A percentile compares a stretch with the other conserved stretches of the same genome.
Evolutionary conservation across 768 basidiomycete genomes (phyloP).

Genomic region (Phylloporus rhodoxanthus): DNA sequence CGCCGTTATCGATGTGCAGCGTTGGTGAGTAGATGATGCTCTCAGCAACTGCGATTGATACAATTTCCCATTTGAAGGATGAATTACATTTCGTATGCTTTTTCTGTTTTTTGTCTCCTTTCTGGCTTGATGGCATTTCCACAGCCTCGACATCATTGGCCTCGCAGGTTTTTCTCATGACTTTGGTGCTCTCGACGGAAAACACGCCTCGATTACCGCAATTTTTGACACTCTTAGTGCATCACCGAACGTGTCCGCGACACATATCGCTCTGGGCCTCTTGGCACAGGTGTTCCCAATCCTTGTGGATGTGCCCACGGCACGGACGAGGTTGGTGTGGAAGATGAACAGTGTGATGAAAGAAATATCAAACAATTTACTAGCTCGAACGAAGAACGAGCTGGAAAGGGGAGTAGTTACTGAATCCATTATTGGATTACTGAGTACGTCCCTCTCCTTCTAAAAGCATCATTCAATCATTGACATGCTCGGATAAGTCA

Average conservation of each 20-base stretch:
- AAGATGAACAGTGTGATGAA: constrained; percentile 33
- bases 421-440: constrained; percentile 22
- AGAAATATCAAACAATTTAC: constrained; percentile 36
- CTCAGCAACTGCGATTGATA: background rate
- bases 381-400: constrained; percentile 34
- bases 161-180: constrained; percentile 59
- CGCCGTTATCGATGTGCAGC: constrained; percentile 36
- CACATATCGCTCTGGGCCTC: constrained; percentile 31
- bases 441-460: constrained; percentile 19
- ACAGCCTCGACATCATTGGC: constrained; percentile 51
- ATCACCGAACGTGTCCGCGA: constrained; percentile 15
- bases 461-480: background rate
- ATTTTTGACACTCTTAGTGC: constrained; percentile 35
- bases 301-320: constrained; percentile 35
- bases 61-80: constrained; percentile 16
- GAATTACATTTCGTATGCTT: constrained; percentile 31
- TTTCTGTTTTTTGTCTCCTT: background rate
- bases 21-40: constrained; percentile 20
- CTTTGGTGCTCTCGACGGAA: constrained; percentile 50
- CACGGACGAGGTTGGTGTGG: constrained; percentile 24
- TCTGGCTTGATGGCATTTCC: background rate
- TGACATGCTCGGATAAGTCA: constrained; percentile 26
- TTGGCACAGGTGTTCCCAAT: constrained; percentile 35
- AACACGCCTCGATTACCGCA: constrained; percentile 36
- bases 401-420: constrained; percentile 19